These are phyloP conservation scores for Gentiana dahurica DNA, from an alignment of 257 asterid species.

Conservation along the genomic window DNA sequence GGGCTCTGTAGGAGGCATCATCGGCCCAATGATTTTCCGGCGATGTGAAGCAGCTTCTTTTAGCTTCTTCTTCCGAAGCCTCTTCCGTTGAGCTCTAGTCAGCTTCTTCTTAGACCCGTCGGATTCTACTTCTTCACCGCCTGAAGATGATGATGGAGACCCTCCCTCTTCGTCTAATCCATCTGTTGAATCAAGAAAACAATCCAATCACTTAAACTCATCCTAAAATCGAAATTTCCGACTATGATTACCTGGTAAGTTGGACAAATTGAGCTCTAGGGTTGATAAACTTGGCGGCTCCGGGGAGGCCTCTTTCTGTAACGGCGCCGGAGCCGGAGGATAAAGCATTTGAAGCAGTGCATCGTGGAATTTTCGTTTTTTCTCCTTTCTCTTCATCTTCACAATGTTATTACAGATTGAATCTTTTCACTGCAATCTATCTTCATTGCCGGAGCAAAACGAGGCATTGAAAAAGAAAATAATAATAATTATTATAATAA, in stretches of 20 bases:
- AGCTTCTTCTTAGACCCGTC: constrained; percentile 23
- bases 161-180: constrained; percentile 24
- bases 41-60: constrained; percentile 40
- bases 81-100: constrained; percentile 75
- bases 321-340: constrained; percentile 47
- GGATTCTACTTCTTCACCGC: constrained; percentile 13
- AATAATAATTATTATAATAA: too few relatives aligned
- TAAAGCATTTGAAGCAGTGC: constrained; percentile 55
- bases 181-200: constrained; percentile 16
- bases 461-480: too few relatives aligned
- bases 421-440: too few relatives aligned
- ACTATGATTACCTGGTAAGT: constrained; percentile 27
- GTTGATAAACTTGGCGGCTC: constrained; percentile 9
- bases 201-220: background rate
- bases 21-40: constrained; percentile 54
- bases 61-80: constrained; percentile 60
- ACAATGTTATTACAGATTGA: too few relatives aligned
- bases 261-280: constrained; percentile 11
- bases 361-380: constrained; percentile 45
- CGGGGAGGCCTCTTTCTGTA: constrained; percentile 26
- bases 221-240: background rate
- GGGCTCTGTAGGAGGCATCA: constrained; percentile 20
- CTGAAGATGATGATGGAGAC: constrained; percentile 17
- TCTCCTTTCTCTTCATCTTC: constrained; percentile 38
- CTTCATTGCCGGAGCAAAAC: too few relatives aligned